Conservation (phyloP, 2,329 filamentous ascomycete species). For the Cordyceps cicadae region DNA sequence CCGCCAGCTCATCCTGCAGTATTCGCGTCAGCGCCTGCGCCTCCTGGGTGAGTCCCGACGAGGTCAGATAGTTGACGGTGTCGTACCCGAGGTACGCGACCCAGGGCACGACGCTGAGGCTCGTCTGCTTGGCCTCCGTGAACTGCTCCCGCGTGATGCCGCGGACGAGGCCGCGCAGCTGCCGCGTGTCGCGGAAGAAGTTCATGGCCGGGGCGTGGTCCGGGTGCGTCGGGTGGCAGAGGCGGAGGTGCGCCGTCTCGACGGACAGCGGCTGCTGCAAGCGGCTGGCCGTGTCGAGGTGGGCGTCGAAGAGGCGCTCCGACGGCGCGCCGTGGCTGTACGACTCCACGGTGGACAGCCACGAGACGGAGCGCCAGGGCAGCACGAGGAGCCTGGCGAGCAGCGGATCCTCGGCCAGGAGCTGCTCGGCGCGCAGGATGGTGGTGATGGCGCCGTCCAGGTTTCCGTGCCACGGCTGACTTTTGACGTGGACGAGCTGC, state of each 20-base stretch:
- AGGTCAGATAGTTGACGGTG: conserved; percentile 36
- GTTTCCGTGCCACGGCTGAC: conserved; percentile 30
- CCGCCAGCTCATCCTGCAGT: conserved; percentile 28
- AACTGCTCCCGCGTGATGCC: not conserved
- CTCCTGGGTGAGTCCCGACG: conserved; percentile 31
- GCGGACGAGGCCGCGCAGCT: conserved; percentile 21
- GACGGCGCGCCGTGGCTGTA: conserved; percentile 38
- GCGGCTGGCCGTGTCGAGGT: conserved; percentile 38
- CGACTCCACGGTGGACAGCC: conserved; percentile 43
- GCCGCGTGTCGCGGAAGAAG: conserved; percentile 32
- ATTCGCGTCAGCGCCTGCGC: conserved; percentile 33
- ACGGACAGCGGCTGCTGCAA: conserved; percentile 30
- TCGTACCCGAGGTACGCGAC: conserved; percentile 36
- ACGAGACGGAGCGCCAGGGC: conserved; percentile 42
- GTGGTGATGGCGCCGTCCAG: conserved; percentile 43
- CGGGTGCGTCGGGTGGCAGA: conserved; percentile 47
- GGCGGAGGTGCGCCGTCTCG: conserved; percentile 44
- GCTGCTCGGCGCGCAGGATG: conserved; percentile 37
- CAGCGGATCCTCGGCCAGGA: conserved; percentile 29
- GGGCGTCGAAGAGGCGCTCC: conserved; percentile 42
- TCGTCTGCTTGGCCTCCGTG: conserved; percentile 19
- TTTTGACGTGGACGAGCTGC: conserved; percentile 35
- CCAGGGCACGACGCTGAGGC: conserved; percentile 28
- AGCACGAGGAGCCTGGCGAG: conserved; percentile 30
- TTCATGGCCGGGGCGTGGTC: conserved; percentile 38